phyloP scores from a whole-genome alignment of 169 alveolate species.

The Plasmodium ovale region DNA sequence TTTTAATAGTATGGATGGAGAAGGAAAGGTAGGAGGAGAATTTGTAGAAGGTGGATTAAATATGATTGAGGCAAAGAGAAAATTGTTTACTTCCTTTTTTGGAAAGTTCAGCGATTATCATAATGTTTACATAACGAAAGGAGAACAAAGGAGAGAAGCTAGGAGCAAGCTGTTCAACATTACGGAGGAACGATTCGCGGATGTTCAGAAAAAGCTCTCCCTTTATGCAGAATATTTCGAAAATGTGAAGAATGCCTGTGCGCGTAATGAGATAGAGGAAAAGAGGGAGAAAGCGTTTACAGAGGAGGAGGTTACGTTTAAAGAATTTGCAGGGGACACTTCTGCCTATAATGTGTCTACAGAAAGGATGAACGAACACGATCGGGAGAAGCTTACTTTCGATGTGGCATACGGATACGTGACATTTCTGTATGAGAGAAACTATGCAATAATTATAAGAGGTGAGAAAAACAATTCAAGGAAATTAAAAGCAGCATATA shows the following conservation, averaged over 20 bases:
- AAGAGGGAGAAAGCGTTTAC: not conserved
- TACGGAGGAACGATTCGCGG: not conserved
- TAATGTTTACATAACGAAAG: not conserved
- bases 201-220: conserved; percentile 3
- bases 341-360: not conserved
- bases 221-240: conserved; percentile 47
- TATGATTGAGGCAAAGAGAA: conserved; percentile 29
- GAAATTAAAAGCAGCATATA: conserved; percentile 58
- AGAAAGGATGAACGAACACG: not conserved
- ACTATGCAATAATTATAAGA: conserved; percentile 41
- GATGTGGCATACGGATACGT: conserved; percentile 19
- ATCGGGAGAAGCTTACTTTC: conserved; percentile 13
- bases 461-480: conserved; percentile 57
- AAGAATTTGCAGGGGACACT: not conserved
- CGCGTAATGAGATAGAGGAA: not conserved
- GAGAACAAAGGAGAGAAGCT: not conserved
- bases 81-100: conserved; percentile 15
- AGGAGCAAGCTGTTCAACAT: conserved; percentile 7
- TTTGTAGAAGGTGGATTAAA: conserved; percentile 1
- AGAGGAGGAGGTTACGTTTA: too few species aligned
- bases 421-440: conserved; percentile 18
- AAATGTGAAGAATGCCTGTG: conserved; percentile 2
- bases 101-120: conserved; percentile 3
- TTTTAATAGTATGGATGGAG: not conserved
- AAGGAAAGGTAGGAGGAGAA: conserved; percentile 1